Evolutionary conservation across 2,329 filamentous ascomycete species (phyloP).

Genomic region (Tothia fuscella): DNA sequence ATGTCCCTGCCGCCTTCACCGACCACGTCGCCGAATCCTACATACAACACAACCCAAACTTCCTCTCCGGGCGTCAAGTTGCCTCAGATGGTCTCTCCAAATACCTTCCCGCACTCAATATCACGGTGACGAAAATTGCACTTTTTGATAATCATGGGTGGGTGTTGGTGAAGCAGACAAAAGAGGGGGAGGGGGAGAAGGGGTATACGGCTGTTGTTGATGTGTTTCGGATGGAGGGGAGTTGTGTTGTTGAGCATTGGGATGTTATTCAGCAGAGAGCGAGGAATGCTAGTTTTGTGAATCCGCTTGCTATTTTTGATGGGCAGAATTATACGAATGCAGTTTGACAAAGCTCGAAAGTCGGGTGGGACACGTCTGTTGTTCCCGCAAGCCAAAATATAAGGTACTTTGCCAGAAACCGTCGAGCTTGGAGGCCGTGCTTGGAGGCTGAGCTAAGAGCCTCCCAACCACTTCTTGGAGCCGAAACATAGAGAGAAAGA

Average conservation of each 20-base stretch:
- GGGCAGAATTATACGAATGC: background rate
- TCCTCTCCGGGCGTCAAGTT: background rate
- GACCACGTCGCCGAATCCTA: slow-evolving; percentile 7
- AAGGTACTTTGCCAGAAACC: no score
- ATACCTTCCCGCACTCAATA: background rate
- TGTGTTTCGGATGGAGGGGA: slow-evolving; percentile 6
- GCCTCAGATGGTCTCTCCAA: background rate
- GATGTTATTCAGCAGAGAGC: slow-evolving; percentile 4
- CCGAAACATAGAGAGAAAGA: no score
- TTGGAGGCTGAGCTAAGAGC: no score
- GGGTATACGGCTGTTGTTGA: slow-evolving; percentile 4
- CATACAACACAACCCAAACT: slow-evolving; percentile 6
- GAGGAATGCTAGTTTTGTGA: background rate
- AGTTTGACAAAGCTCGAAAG: background rate
- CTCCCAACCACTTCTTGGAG: no score
- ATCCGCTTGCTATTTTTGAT: slow-evolving; percentile 3
- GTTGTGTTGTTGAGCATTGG: slow-evolving; percentile 6
- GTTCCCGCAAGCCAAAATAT: no score
- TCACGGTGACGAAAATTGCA: slow-evolving; percentile 1
- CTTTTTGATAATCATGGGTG: background rate
- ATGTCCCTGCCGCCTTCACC: background rate
- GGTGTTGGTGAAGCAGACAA: slow-evolving; percentile 3
- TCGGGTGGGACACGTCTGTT: no score
- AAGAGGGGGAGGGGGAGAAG: background rate
- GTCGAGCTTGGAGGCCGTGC: no score